Conservation (phyloP, 495 filamentous ascomycete genomes). For the Pseudoneurospora amorphoporcata region DNA sequence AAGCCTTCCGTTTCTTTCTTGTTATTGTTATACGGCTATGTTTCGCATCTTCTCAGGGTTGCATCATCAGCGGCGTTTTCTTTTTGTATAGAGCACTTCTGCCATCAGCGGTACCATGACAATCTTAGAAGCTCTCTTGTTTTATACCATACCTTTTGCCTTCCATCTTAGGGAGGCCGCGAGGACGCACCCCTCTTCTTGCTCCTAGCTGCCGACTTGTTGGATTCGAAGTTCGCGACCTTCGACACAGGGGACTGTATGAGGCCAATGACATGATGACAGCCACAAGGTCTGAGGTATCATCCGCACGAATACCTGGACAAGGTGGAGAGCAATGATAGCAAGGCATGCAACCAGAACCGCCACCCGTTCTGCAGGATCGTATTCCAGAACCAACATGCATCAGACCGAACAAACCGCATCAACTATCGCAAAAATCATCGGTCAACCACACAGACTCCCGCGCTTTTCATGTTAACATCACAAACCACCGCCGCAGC, state of each 20-base stretch:
- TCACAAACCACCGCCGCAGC: neutral
- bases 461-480: neutral
- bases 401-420: neutral
- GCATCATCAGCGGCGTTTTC: neutral
- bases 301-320: neutral
- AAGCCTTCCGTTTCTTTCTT: neutral
- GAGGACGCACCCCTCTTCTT: neutral
- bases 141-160: neutral
- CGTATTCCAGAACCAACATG: neutral
- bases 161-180: neutral
- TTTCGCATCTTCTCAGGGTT: conserved; percentile 4
- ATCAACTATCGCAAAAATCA: neutral
- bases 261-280: neutral
- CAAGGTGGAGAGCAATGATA: neutral
- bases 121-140: neutral
- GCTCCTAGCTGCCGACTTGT: neutral
- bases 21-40: neutral
- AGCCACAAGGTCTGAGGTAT: neutral
- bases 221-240: neutral
- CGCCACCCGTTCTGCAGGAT: neutral
- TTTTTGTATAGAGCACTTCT: neutral
- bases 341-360: neutral
- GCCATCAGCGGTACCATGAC: neutral
- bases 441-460: neutral
- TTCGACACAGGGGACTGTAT: neutral